Conservation (phyloP, 116 monocot species). For the Papilionanthe hybrid region DNA sequence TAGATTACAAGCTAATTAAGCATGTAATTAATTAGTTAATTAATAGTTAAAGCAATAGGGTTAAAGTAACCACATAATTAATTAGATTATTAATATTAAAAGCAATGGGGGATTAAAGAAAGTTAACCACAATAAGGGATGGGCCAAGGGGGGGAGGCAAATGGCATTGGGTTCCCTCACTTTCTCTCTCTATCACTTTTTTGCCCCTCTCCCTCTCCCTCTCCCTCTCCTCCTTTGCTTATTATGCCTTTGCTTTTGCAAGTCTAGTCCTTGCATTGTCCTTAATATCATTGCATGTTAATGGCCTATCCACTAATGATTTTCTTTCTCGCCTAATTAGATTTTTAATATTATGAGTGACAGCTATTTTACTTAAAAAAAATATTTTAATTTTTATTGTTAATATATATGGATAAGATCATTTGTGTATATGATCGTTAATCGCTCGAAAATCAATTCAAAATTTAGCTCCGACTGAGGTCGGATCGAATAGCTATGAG, state of each 20-base stretch:
- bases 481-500: no score
- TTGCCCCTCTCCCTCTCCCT: no score
- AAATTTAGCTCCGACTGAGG: no score
- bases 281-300: constrained; percentile 7
- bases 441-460: no score
- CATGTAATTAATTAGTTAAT: background rate
- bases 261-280: background rate
- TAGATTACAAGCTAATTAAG: background rate
- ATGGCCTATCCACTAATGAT: constrained; percentile 4
- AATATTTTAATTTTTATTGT: no score
- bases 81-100: background rate
- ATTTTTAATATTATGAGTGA: background rate
- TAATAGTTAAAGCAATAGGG: background rate
- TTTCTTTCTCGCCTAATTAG: background rate
- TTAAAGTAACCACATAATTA: background rate
- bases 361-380: no score
- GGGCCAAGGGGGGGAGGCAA: constrained; percentile 1
- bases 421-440: no score
- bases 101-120: background rate
- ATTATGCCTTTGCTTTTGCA: background rate
- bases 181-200: background rate
- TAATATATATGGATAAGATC: no score
- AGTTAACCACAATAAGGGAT: background rate
- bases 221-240: background rate
- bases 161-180: constrained; percentile 6